phyloP scores from a whole-genome alignment of 2,329 filamentous ascomycete species.

The Colletotrichum godetiae region DNA sequence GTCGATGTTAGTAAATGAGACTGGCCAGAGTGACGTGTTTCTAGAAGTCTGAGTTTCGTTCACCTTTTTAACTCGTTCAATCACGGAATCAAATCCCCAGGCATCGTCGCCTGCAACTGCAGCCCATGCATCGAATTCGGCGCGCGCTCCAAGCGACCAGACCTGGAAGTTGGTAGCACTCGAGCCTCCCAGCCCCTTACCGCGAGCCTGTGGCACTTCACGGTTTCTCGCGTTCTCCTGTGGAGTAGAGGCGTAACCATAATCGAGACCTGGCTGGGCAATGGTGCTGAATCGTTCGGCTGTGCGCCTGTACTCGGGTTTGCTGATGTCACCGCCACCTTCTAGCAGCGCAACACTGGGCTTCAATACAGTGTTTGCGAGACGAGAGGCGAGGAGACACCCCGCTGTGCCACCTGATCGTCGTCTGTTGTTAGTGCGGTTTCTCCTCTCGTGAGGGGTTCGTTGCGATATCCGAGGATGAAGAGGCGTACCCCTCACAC shows the following conservation, averaged over 20 bases:
- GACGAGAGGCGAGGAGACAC: constrained; percentile 62
- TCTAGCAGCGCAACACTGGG: constrained; percentile 71
- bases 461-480: neutral
- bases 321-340: constrained; percentile 63
- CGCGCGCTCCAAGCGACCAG: constrained; percentile 64
- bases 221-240: constrained; percentile 56
- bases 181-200: constrained; percentile 62
- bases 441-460: neutral
- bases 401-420: constrained; percentile 69
- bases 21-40: too few species aligned
- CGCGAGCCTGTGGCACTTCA: constrained; percentile 60
- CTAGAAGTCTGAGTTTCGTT: neutral
- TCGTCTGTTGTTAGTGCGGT: neutral
- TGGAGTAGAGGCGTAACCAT: constrained; percentile 61
- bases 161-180: constrained; percentile 66
- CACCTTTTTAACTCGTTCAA: constrained; percentile 16
- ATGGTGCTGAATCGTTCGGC: constrained; percentile 64
- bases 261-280: constrained; percentile 60
- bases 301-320: constrained; percentile 60
- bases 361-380: constrained; percentile 57
- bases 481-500: neutral
- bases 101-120: constrained; percentile 63
- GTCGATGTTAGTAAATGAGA: neutral
- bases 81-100: constrained; percentile 43
- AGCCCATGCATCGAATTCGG: constrained; percentile 74